These are phyloP conservation scores for Vitis hybrid DNA, from an alignment of 177 flowering plant species.

Conservation along the genomic window DNA sequence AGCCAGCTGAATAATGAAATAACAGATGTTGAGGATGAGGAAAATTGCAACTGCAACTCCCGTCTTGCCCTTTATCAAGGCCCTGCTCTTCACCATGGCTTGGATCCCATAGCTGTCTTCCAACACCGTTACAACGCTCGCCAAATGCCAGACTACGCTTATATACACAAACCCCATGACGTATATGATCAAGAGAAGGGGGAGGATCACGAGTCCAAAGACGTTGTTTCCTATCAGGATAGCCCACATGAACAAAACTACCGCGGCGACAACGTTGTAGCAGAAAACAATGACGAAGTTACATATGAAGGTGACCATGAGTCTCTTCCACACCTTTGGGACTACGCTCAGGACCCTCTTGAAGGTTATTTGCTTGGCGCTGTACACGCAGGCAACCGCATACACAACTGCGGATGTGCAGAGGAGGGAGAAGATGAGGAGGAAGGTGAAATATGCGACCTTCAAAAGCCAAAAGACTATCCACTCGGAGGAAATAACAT, in stretches of 20 bases:
- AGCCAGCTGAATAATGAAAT: neutral
- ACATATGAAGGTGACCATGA: slow-evolving; percentile 37
- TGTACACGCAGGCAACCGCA: slow-evolving; percentile 38
- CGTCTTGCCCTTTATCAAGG: slow-evolving; percentile 38
- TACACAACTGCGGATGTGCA: slow-evolving; percentile 44
- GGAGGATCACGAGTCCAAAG: neutral
- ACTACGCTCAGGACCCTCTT: slow-evolving; percentile 34
- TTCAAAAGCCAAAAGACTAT: slow-evolving; percentile 33
- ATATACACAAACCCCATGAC: slow-evolving; percentile 32
- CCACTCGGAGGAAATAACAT: slow-evolving; percentile 8
- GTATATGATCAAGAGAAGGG: slow-evolving; percentile 10
- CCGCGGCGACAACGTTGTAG: slow-evolving; percentile 14
- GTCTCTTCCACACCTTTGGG: slow-evolving; percentile 53
- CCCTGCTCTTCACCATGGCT: slow-evolving; percentile 44
- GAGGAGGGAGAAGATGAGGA: slow-evolving; percentile 36
- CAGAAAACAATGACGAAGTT: slow-evolving; percentile 18
- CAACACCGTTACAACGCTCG: slow-evolving; percentile 36
- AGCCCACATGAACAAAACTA: neutral
- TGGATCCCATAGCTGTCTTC: slow-evolving; percentile 33
- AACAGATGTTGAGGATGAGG: slow-evolving; percentile 4
- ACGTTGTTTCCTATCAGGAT: neutral
- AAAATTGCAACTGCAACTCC: slow-evolving; percentile 20
- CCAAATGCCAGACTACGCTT: slow-evolving; percentile 35
- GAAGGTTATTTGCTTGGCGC: slow-evolving; percentile 25
- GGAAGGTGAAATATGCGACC: slow-evolving; percentile 17